phyloP scores from a whole-genome alignment of 345 rosid genomes.

The Cardamine chenopodiifolia region DNA sequence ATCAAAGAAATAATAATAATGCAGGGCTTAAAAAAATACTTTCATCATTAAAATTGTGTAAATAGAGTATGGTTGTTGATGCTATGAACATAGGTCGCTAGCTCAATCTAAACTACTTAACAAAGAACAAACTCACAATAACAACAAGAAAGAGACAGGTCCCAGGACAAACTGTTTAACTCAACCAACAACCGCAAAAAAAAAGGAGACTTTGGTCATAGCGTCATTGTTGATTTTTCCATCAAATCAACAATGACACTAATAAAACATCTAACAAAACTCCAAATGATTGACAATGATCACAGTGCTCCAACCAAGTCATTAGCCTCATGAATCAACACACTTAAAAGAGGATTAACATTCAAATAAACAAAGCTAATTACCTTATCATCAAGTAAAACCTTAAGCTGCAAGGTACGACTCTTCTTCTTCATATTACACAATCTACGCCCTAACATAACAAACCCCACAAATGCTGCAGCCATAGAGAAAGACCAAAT shows the following conservation, averaged over 20 bases:
- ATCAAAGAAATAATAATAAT: neutral
- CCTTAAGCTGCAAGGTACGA: slow-evolving; percentile 73
- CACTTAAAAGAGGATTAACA: neutral
- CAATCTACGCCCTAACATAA: slow-evolving; percentile 76
- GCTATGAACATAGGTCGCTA: neutral
- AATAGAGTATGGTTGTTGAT: neutral
- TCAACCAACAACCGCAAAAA: neutral
- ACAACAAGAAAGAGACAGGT: neutral
- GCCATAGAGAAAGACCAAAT: slow-evolving; percentile 90
- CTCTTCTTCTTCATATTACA: slow-evolving; percentile 81
- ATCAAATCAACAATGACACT: neutral
- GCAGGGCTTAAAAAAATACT: neutral
- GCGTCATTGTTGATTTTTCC: too few relatives aligned
- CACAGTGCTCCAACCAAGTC: neutral
- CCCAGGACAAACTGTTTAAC: neutral
- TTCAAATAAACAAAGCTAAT: slow-evolving; percentile 25
- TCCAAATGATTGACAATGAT: neutral
- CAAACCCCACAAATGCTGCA: slow-evolving; percentile 82
- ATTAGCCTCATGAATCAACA: slow-evolving; percentile 2
- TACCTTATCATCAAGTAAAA: slow-evolving; percentile 90
- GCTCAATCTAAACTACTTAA: neutral
- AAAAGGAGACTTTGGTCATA: neutral
- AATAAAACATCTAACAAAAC: neutral
- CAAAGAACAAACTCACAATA: neutral
- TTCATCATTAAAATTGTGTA: neutral